Conservation (phyloP, 2,329 filamentous ascomycete species). For the Exophiala sideris region DNA sequence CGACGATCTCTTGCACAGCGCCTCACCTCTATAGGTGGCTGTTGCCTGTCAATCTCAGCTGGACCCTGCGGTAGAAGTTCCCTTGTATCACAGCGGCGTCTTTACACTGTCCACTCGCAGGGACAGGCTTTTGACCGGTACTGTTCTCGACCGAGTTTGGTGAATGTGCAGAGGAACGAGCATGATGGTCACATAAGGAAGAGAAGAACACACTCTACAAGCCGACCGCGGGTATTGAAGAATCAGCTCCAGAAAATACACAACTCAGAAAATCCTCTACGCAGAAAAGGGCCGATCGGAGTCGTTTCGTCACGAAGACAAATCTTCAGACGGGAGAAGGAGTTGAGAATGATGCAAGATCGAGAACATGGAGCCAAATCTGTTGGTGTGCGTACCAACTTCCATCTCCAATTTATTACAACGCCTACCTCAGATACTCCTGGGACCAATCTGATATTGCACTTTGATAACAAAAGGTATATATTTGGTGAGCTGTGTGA, state of each 20-base stretch:
- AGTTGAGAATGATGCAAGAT: slow-evolving; percentile 3
- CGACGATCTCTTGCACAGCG: not conserved
- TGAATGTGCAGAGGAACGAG: no score
- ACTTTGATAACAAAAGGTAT: slow-evolving; percentile 80
- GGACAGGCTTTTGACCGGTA: no score
- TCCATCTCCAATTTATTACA: slow-evolving; percentile 69
- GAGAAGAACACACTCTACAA: no score
- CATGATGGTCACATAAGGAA: no score
- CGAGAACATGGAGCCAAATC: slow-evolving; percentile 8
- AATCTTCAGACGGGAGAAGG: not conserved
- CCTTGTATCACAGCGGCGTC: no score
- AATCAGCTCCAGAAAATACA: no score
- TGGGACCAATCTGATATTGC: slow-evolving; percentile 71
- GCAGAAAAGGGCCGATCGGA: not conserved
- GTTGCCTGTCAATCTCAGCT: not conserved
- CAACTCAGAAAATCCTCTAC: no score
- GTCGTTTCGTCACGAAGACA: not conserved
- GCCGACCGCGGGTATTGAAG: no score
- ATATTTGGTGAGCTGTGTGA: slow-evolving; percentile 79
- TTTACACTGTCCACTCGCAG: no score
- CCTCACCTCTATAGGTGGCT: not conserved
- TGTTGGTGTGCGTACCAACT: slow-evolving; percentile 47
- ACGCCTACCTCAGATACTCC: slow-evolving; percentile 85
- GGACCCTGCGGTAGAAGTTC: no score
- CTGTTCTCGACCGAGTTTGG: no score